Evolutionary conservation across 257 asterid genomes (phyloP).

Genomic region (Ilex aquifolium): DNA sequence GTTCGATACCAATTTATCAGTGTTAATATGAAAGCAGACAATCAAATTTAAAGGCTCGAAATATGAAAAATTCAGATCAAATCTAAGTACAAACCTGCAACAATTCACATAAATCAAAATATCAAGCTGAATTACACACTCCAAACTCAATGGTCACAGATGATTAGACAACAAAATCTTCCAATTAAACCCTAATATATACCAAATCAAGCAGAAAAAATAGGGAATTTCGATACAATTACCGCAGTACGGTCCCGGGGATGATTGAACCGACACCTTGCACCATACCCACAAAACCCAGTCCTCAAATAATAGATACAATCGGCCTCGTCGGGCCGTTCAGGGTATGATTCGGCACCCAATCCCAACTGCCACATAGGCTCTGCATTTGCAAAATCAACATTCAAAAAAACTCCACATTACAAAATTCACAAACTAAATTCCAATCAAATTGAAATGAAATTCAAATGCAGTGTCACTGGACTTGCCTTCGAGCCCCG

Average conservation of each 20-base stretch:
- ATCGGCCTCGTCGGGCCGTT: conserved; percentile 76
- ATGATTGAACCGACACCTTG: conserved; percentile 94
- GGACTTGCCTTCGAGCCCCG: conserved; percentile 65
- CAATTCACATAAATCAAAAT: conserved; percentile 11
- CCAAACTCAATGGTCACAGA: conserved; percentile 30
- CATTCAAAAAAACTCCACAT: conserved; percentile 27
- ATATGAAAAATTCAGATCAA: conserved; percentile 4
- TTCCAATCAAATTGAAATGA: conserved; percentile 38
- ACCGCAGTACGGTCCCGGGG: conserved; percentile 74
- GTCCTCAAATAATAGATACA: conserved; percentile 89
- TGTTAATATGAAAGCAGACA: not conserved
- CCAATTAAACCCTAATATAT: not conserved
- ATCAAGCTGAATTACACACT: conserved; percentile 16
- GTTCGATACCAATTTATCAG: not conserved
- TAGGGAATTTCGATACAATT: not conserved
- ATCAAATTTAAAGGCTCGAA: conserved; percentile 6
- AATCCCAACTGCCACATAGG: conserved; percentile 88
- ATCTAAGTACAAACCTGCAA: conserved; percentile 20
- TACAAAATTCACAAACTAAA: conserved; percentile 29
- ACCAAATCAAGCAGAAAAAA: not conserved
- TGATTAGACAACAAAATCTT: conserved; percentile 10
- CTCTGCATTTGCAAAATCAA: conserved; percentile 66
- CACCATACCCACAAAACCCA: conserved; percentile 85
- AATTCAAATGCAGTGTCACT: conserved; percentile 33
- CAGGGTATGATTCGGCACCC: conserved; percentile 71